These are phyloP conservation scores for Trichoderma hamatum DNA, from an alignment of 2,329 filamentous ascomycete species.

Conservation along the genomic window DNA sequence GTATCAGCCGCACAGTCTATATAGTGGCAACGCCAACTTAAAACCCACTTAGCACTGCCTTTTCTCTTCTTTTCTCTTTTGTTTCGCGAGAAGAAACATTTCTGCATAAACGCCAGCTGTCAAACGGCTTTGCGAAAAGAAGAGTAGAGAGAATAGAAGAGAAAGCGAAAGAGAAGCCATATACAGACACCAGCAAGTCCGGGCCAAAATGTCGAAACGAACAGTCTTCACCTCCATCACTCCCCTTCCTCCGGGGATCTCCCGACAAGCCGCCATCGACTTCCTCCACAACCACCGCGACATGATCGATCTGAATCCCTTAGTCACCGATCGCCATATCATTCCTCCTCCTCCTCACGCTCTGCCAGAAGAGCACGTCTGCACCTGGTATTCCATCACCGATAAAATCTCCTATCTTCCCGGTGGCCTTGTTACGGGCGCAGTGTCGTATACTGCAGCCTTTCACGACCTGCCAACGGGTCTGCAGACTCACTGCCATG, in stretches of 20 bases:
- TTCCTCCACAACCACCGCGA: constrained; percentile 77
- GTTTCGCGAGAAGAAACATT: not conserved
- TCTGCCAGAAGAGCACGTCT: constrained; percentile 69
- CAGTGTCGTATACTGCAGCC: constrained; percentile 77
- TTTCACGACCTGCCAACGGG: constrained; percentile 76
- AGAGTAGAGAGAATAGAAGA: not conserved
- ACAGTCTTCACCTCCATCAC: constrained; percentile 77
- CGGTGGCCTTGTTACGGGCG: constrained; percentile 63
- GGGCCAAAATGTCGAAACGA: constrained; percentile 65
- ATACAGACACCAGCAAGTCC: not conserved
- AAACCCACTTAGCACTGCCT: not conserved
- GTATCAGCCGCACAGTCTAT: constrained; percentile 5
- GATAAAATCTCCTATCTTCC: constrained; percentile 78
- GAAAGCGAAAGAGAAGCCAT: not conserved
- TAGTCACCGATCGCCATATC: constrained; percentile 71
- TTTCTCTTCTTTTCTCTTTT: not conserved
- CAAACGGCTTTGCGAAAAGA: not conserved
- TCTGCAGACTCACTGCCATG: constrained; percentile 81
- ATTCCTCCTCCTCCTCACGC: constrained; percentile 70
- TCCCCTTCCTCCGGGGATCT: constrained; percentile 69
- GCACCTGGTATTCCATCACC: constrained; percentile 77
- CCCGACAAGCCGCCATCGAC: constrained; percentile 69
- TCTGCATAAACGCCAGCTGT: not conserved
- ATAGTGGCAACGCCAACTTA: not conserved
- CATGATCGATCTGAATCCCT: constrained; percentile 88